Base-by-base conservation (phyloP, 805 yeast species). In the Aciculoconidium aculeatum region DNA sequence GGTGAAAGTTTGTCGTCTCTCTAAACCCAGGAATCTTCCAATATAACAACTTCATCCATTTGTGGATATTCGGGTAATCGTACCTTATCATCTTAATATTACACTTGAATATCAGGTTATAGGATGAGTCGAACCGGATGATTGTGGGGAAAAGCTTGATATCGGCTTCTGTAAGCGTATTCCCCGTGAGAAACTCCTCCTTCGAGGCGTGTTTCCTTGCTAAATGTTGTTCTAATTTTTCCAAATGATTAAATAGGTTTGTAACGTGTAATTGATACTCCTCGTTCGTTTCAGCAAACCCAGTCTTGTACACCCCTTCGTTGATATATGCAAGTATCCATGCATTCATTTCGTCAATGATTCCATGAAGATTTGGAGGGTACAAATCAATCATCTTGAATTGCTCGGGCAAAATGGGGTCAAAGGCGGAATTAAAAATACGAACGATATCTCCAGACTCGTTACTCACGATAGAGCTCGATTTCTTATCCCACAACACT, bases 41-140 rank as follows among this genome's bases (percentile, higher is more conserved):
- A 61, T 88, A 92, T 45, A 92, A 67, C 41, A 81, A 74, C 43
- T 81, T 67, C 44, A 88, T 55, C 94, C 95, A 90, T 36, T 74
- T 62, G 58, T 86, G 80, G 31, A 88, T 56, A 44, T 67, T 59
- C 13, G 96, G 96, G 53, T 75, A 90, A 40, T 85, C 83, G 40
- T 61, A 51, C 50, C 96, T 74, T 45, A 90, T 82, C 66, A 78
- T 80, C 27, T 78, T 78, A 37, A 86, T 55, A 56, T 90, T 90
- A 56, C 95, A 84, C 61, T 90, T 92, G 74, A 90, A 92, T 56
- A 90, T 96, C 57, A 88, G 95, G 31, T 81, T 90, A 51, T 90
- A 90, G 13, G 87, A 94, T 1, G 94, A 82, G 54, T 90, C 97
- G 48, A 90, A 90, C 46, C 98, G 75, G 24, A 86, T 67, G 35